phyloP scores from a whole-genome alignment of 768 basidiomycete genomes.

The Boletellus ananas region DNA sequence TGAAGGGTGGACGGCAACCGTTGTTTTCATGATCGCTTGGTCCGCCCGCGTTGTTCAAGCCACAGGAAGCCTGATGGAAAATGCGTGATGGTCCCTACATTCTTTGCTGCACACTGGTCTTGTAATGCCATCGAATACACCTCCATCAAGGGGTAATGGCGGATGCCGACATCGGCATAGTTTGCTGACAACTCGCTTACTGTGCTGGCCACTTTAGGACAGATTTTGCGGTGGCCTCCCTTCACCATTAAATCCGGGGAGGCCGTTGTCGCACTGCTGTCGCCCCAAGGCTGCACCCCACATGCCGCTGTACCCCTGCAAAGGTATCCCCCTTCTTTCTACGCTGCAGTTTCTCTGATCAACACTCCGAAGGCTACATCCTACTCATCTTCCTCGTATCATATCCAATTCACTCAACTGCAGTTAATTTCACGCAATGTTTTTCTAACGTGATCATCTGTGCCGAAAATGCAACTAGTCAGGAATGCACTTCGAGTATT shows the following conservation, averaged over 20 bases:
- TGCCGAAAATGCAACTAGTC: not conserved
- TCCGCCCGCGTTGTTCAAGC: no score
- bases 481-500: conserved; percentile 1
- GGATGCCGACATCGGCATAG: no score
- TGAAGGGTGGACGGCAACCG: no score
- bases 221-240: no score
- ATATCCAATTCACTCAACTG: not conserved
- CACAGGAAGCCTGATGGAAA: no score
- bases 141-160: no score
- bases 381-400: not conserved
- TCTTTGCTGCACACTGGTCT: no score
- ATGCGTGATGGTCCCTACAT: no score
- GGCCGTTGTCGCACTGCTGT: not conserved
- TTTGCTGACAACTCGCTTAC: not conserved
- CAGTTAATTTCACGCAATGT: conserved; percentile 13
- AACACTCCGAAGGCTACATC: not conserved
- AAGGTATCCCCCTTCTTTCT: conserved; percentile 1
- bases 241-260: not conserved
- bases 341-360: not conserved
- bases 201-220: not conserved
- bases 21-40: no score
- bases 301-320: conserved; percentile 3
- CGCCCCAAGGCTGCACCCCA: not conserved
- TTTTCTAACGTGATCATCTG: conserved; percentile 5
- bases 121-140: no score